These are phyloP conservation scores for Penstemon eatonii DNA, from an alignment of 257 asterid species.

Conservation along the genomic window DNA sequence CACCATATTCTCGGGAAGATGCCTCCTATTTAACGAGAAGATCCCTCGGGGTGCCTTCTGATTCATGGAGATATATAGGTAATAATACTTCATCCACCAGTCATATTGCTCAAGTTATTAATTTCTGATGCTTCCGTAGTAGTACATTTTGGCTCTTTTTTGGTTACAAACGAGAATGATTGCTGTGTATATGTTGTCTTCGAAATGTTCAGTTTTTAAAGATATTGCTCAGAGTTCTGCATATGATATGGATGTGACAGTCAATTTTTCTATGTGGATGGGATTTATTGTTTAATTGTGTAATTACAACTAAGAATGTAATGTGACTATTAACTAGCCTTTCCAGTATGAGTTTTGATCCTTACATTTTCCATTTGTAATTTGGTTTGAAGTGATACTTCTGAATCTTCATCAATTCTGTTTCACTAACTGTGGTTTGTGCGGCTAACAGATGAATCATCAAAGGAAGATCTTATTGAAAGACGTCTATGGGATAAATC, in stretches of 20 bases:
- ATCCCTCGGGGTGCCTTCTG: conserved; percentile 61
- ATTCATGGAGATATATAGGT: conserved; percentile 80
- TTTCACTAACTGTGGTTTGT: conserved; percentile 30
- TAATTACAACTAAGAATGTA: too few relatives aligned
- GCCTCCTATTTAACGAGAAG: conserved; percentile 77
- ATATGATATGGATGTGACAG: too few relatives aligned
- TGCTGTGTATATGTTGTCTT: background rate
- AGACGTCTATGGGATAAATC: conserved; percentile 80
- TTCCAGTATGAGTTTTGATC: background rate
- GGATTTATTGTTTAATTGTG: background rate
- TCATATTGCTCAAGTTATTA: conserved; percentile 11
- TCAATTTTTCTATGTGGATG: background rate
- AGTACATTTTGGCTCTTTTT: background rate
- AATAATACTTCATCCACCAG: conserved; percentile 18
- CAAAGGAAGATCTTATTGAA: conserved; percentile 69
- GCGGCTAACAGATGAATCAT: conserved; percentile 54
- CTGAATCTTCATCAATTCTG: background rate
- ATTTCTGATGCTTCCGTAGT: background rate
- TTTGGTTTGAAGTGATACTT: conserved; percentile 1
- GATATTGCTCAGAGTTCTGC: conserved; percentile 12
- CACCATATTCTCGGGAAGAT: conserved; percentile 84
- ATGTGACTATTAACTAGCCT: background rate
- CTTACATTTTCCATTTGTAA: background rate
- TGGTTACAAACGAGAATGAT: background rate
- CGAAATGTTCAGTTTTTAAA: background rate